Evolutionary conservation across 1,284 basidiomycete species (phyloP).

Genomic region (Ustilago esculenta): DNA sequence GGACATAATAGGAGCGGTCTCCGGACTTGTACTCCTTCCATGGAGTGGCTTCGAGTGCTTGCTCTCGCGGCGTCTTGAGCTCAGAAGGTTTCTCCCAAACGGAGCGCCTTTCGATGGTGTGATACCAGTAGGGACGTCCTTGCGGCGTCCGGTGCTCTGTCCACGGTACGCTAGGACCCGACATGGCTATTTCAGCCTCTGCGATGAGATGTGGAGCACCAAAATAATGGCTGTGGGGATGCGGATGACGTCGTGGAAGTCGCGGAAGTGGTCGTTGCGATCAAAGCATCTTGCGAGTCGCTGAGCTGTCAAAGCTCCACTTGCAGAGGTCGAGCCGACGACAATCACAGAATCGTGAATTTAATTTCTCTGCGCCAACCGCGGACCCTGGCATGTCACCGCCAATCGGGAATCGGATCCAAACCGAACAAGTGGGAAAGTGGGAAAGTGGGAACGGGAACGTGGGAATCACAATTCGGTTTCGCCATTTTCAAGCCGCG

Average conservation of each 20-base stretch:
- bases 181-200: slow-evolving; percentile 29
- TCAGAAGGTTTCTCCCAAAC: slow-evolving; percentile 67
- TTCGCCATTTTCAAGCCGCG: neutral
- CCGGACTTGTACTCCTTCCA: slow-evolving; percentile 66
- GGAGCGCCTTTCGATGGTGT: slow-evolving; percentile 55
- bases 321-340: no score
- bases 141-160: slow-evolving; percentile 60
- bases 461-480: no score
- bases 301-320: no score
- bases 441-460: no score
- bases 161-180: slow-evolving; percentile 24
- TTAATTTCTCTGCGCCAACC: neutral
- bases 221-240: no score
- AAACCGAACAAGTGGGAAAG: neutral
- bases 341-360: no score
- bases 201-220: no score
- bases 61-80: slow-evolving; percentile 63
- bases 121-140: slow-evolving; percentile 64
- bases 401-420: no score
- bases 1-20: slow-evolving; percentile 64
- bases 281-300: no score
- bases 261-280: no score
- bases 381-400: neutral
- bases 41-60: slow-evolving; percentile 59
- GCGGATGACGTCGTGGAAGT: no score